phyloP scores from a whole-genome alignment of 2,329 filamentous ascomycete species.

The Aureobasidium sp. region DNA sequence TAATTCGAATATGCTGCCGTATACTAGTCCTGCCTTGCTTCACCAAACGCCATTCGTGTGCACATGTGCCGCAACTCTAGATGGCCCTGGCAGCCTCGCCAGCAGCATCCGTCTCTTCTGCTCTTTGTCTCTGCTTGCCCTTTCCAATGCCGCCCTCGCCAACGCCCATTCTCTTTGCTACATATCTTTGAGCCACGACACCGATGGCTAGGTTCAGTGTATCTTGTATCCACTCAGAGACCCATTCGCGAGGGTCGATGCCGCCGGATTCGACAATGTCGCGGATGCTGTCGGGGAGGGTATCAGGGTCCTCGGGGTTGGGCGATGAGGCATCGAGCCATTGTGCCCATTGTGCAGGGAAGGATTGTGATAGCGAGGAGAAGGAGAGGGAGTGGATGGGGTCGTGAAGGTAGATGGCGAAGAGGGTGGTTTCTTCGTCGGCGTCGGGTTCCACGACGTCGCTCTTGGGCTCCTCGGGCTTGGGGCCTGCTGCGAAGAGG shows the following conservation, averaged over 20 bases:
- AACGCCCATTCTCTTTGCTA: constrained; percentile 91
- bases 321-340: constrained; percentile 73
- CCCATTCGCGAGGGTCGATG: constrained; percentile 93
- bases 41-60: not conserved
- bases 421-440: constrained; percentile 58
- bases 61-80: constrained; percentile 7
- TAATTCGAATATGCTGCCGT: not conserved
- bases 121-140: constrained; percentile 49
- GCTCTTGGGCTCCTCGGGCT: constrained; percentile 46
- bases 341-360: constrained; percentile 78
- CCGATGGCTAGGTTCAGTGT: constrained; percentile 69
- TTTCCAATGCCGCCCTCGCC: constrained; percentile 66
- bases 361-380: constrained; percentile 69
- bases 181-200: constrained; percentile 87
- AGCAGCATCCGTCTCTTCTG: constrained; percentile 49
- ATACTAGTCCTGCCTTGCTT: not conserved
- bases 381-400: constrained; percentile 89
- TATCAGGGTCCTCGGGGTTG: constrained; percentile 37
- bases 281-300: constrained; percentile 73
- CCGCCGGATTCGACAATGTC: constrained; percentile 69
- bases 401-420: constrained; percentile 76
- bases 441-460: constrained; percentile 45
- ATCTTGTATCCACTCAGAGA: constrained; percentile 96
- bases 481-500: constrained; percentile 51
- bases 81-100: constrained; percentile 55